Conservation (phyloP, 179 eudicot species). For the Carnegiea gigantea region DNA sequence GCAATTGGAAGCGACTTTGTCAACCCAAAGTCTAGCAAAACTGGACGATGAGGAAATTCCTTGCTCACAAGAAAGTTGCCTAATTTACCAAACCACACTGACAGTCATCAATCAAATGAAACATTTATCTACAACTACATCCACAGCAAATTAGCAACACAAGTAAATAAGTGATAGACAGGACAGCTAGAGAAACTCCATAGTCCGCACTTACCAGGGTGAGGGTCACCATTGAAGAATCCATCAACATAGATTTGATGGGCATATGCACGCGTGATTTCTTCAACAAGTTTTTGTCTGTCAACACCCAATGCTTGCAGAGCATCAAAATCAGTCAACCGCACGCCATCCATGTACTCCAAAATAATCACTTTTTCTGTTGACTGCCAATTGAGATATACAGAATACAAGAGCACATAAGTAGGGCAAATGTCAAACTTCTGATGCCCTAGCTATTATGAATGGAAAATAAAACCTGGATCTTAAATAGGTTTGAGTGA, state of each 20-base stretch:
- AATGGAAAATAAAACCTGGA: not conserved
- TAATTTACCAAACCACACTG: conserved; percentile 22
- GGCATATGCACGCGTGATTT: conserved; percentile 94
- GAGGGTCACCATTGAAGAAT: conserved; percentile 97
- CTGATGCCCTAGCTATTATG: not conserved
- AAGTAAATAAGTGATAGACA: not conserved
- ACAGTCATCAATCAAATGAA: conserved; percentile 12
- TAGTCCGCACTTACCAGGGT: conserved; percentile 67
- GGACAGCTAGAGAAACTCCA: conserved; percentile 16
- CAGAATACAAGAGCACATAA: not conserved
- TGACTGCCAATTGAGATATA: conserved; percentile 54
- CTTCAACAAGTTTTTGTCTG: conserved; percentile 92
- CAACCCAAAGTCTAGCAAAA: conserved; percentile 92
- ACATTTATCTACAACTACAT: not conserved
- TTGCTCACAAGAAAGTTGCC: conserved; percentile 99
- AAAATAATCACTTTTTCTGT: conserved; percentile 82
- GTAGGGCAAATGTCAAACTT: not conserved
- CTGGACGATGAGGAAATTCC: conserved; percentile 83
- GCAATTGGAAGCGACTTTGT: conserved; percentile 77
- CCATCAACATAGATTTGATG: conserved; percentile 99
- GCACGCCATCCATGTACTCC: conserved; percentile 96
- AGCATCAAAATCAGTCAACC: conserved; percentile 78
- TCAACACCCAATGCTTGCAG: conserved; percentile 80
- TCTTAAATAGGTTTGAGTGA: not conserved
- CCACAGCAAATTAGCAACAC: not conserved